Conservation (phyloP, 495 filamentous ascomycete genomes). For the Penicillium subrubescens region DNA sequence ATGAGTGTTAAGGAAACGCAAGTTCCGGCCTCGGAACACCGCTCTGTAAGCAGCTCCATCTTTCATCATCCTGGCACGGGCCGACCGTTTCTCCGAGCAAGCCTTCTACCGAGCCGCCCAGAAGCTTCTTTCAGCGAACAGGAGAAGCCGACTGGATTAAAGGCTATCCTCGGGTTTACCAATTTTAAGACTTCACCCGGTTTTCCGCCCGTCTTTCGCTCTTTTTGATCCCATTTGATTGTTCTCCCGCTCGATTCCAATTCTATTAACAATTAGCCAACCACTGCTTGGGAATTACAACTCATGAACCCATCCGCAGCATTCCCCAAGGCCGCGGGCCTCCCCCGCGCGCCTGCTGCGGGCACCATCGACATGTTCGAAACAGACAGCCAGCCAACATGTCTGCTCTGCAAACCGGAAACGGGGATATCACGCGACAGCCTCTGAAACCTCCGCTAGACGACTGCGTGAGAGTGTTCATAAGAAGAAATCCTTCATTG, state of each 20-base stretch:
- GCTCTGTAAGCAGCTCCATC: slow-evolving; percentile 43
- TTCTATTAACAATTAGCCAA: slow-evolving; percentile 15
- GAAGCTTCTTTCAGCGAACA: slow-evolving; percentile 38
- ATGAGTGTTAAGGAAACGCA: slow-evolving; percentile 13
- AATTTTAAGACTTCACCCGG: slow-evolving; percentile 12
- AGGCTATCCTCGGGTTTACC: slow-evolving; percentile 12
- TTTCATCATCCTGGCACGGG: slow-evolving; percentile 30
- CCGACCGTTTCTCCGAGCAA: slow-evolving; percentile 4
- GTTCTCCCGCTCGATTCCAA: not conserved
- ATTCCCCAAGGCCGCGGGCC: slow-evolving; percentile 50
- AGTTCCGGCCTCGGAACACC: slow-evolving; percentile 31
- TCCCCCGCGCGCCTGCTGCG: slow-evolving; percentile 49
- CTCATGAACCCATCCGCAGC: slow-evolving; percentile 47
- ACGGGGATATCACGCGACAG: slow-evolving; percentile 33
- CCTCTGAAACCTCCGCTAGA: slow-evolving; percentile 25
- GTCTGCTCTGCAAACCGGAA: slow-evolving; percentile 28
- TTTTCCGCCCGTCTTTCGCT: slow-evolving; percentile 11
- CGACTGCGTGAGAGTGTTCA: slow-evolving; percentile 27
- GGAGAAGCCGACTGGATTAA: slow-evolving; percentile 12
- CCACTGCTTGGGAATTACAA: slow-evolving; percentile 23
- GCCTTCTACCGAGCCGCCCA: slow-evolving; percentile 21
- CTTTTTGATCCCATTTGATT: not conserved
- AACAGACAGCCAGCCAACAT: slow-evolving; percentile 26
- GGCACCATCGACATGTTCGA: slow-evolving; percentile 42
- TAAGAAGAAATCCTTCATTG: slow-evolving; percentile 24